These are phyloP conservation scores for Ichthyophonus hoferi DNA, from an alignment of 208 protist genomes.

Conservation along the genomic window DNA sequence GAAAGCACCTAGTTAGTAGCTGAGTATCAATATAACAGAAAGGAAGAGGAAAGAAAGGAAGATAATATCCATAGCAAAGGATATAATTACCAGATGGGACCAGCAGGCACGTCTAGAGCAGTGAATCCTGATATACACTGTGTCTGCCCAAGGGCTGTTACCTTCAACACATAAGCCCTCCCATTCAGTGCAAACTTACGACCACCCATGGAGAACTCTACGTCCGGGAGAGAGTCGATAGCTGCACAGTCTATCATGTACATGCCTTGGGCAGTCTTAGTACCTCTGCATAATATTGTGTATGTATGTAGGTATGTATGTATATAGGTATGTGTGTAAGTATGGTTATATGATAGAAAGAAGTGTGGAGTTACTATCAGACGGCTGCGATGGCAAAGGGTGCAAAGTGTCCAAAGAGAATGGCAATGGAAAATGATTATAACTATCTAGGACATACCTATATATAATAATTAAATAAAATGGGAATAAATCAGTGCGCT, in stretches of 20 bases:
- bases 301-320: background rate
- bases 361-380: too few relatives aligned
- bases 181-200: constrained; percentile 63
- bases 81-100: constrained; percentile 1
- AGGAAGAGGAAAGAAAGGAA: background rate
- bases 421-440: too few relatives aligned
- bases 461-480: constrained; percentile 70
- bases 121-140: constrained; percentile 71
- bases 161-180: constrained; percentile 78
- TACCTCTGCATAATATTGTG: too few relatives aligned
- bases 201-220: constrained; percentile 68
- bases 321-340: too few relatives aligned
- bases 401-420: too few relatives aligned
- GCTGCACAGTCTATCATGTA: constrained; percentile 50
- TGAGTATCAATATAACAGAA: background rate
- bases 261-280: background rate
- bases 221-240: constrained; percentile 62
- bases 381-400: too few relatives aligned
- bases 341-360: too few relatives aligned
- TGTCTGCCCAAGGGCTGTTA: constrained; percentile 44
- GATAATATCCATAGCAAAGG: background rate
- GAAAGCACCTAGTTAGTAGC: background rate
- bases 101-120: constrained; percentile 59
- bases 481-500: constrained; percentile 61
- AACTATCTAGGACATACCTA: too few relatives aligned